phyloP scores from a whole-genome alignment of 306 rosid species.

The Astragalus membranaceus region DNA sequence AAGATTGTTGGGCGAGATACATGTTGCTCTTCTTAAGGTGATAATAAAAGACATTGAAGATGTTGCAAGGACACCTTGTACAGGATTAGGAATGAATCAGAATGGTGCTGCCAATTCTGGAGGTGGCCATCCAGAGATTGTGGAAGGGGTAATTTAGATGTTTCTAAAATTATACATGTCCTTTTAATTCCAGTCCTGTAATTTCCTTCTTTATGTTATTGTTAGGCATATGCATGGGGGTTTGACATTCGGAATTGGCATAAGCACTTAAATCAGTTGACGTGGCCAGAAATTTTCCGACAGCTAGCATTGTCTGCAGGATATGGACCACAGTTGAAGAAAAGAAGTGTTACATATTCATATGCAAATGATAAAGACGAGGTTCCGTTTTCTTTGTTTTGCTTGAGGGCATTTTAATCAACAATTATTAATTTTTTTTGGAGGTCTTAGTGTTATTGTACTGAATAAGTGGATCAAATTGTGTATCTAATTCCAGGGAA shows the following conservation, averaged over 20 bases:
- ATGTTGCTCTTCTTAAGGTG: constrained; percentile 77
- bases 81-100: constrained; percentile 79
- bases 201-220: constrained; percentile 23
- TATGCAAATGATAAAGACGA: constrained; percentile 58
- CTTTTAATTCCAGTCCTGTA: background rate
- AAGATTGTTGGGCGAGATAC: constrained; percentile 91
- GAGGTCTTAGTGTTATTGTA: background rate
- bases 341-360: constrained; percentile 53
- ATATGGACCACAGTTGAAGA: constrained; percentile 86
- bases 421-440: background rate
- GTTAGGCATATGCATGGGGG: constrained; percentile 94
- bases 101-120: constrained; percentile 78
- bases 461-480: constrained; percentile 3
- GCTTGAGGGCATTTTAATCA: background rate
- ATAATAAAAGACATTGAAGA: constrained; percentile 92
- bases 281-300: constrained; percentile 96
- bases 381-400: constrained; percentile 38
- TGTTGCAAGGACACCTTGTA: constrained; percentile 88
- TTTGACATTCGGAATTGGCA: constrained; percentile 95
- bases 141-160: constrained; percentile 71
- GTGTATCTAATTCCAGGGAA: constrained; percentile 48
- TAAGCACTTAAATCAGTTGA: constrained; percentile 71
- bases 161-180: background rate
- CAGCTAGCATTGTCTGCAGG: constrained; percentile 91
- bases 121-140: constrained; percentile 96